Conservation (phyloP, 2,329 filamentous ascomycete genomes). For the Trichoderma asperellum region DNA sequence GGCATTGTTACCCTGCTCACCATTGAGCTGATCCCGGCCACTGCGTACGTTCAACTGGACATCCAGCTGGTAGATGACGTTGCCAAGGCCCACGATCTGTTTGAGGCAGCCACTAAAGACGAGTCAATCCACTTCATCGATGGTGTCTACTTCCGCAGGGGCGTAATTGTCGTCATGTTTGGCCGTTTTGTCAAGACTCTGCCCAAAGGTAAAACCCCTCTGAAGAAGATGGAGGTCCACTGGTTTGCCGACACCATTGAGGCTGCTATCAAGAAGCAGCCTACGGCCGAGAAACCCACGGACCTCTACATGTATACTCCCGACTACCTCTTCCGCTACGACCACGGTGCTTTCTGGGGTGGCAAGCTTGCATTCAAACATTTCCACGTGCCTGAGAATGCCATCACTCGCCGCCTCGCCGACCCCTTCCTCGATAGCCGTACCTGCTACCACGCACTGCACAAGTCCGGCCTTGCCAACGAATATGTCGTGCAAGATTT, state of each 20-base stretch:
- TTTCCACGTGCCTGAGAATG: constrained; percentile 56
- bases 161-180: constrained; percentile 54
- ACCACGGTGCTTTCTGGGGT: constrained; percentile 60
- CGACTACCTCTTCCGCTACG: constrained; percentile 62
- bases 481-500: constrained; percentile 57
- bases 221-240: constrained; percentile 40
- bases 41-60: constrained; percentile 53
- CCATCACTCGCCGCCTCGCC: constrained; percentile 52
- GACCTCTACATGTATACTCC: constrained; percentile 47
- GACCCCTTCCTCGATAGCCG: constrained; percentile 58
- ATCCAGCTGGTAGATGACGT: constrained; percentile 46
- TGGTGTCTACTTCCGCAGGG: constrained; percentile 55
- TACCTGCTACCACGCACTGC: constrained; percentile 57
- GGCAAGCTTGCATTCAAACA: constrained; percentile 55
- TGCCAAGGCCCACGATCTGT: constrained; percentile 42
- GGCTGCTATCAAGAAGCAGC: constrained; percentile 36
- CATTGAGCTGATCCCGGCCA: constrained; percentile 54
- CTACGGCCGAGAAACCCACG: constrained; percentile 32
- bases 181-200: constrained; percentile 50
- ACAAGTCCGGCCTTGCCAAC: constrained; percentile 52
- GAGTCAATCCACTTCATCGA: constrained; percentile 57
- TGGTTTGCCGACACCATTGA: constrained; percentile 40
- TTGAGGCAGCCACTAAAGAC: constrained; percentile 39
- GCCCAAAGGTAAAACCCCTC: constrained; percentile 51
- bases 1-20: constrained; percentile 61